Percentiles rank a stretch among this genome's conserved stretches.
Evolutionary conservation across 129 eudicot genomes (phyloP).

Genomic region (Flaveria brownii): DNA sequence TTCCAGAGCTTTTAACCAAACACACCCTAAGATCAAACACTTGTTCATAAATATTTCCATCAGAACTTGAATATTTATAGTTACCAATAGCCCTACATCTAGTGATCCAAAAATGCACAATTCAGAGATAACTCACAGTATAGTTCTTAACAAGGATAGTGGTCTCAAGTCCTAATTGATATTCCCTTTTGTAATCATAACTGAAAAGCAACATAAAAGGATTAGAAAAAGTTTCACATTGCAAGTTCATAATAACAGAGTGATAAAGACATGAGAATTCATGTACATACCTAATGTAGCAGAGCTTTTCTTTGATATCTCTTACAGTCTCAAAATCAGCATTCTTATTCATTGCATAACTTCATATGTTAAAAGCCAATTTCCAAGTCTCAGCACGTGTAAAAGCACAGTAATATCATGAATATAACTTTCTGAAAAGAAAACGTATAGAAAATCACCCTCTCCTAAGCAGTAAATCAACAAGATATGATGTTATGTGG

Average conservation of each 20-base stretch:
- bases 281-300: constrained; percentile 74
- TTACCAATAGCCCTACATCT: neutral
- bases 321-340: constrained; percentile 98
- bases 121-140: constrained; percentile 54
- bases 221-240: constrained; percentile 3
- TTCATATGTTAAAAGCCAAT: constrained; percentile 36
- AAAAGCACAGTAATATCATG: constrained; percentile 17
- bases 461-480: constrained; percentile 89
- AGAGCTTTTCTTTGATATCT: constrained; percentile 95
- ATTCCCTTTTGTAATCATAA: constrained; percentile 96
- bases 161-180: constrained; percentile 96
- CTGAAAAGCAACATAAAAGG: constrained; percentile 46
- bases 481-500: constrained; percentile 94
- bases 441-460: constrained; percentile 59
- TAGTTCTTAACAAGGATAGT: constrained; percentile 90
- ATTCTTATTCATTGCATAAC: constrained; percentile 94
- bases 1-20: neutral
- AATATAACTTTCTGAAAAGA: constrained; percentile 21
- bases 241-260: constrained; percentile 10
- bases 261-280: constrained; percentile 10
- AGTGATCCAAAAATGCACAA: constrained; percentile 4
- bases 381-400: constrained; percentile 12
- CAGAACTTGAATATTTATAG: too few relatives aligned
- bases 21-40: neutral
- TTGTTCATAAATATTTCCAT: too few relatives aligned